Base-by-base conservation (phyloP, 345 rosid genomes). In the sweet orange (Citrus sinensis) region DNA sequence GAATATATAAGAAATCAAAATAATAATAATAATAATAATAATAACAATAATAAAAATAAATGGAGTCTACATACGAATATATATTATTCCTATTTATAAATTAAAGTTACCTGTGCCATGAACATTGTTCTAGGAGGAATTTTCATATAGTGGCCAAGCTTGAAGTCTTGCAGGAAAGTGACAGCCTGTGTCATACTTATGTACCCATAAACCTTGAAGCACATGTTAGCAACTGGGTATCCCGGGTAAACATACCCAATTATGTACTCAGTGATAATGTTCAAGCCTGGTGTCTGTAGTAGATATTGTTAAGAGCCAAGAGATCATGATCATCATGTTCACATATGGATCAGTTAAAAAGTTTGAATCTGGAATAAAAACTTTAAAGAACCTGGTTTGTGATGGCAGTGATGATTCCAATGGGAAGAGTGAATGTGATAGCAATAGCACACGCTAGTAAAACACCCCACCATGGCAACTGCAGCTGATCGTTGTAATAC, bases 381-480 rank as follows among this genome's bases (percentile, higher is more conserved):
- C 19, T 14, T 1, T 16, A 5, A 4, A 54, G 20, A 71, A 88
- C 99, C 98, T 96, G 99, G 80, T 96, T 96, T 30, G 99, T 96
- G 73, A 92, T 92, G 70, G 99, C 98, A 1, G 98, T 96, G 80
- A 96, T 92, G 82, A 94, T 92, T 22, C 98, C 99, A 6, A 94
- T 89, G 10, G 99, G 99, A 76, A 96, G 98, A 63, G 98, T 94
- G 86, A 96, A 94, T 11, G 84, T 17, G 73, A 96, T 88, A 80
- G 99, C 99, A 63, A 96, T 80, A 25, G 68, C 79, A 75, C 98
- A 96, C 5, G 99, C 99, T 60, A 96, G 82, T n/a, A 94, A 60
- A 69, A 94, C 98, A 62, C 98, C 99, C 98, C 99, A 96, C 99
- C 99, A 96, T 5, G 98, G 99, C 71, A 94, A 76, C 37, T 94